These are phyloP conservation scores for Xylaria hypoxylon DNA, from an alignment of 2,329 filamentous ascomycete genomes.

Conservation along the genomic window DNA sequence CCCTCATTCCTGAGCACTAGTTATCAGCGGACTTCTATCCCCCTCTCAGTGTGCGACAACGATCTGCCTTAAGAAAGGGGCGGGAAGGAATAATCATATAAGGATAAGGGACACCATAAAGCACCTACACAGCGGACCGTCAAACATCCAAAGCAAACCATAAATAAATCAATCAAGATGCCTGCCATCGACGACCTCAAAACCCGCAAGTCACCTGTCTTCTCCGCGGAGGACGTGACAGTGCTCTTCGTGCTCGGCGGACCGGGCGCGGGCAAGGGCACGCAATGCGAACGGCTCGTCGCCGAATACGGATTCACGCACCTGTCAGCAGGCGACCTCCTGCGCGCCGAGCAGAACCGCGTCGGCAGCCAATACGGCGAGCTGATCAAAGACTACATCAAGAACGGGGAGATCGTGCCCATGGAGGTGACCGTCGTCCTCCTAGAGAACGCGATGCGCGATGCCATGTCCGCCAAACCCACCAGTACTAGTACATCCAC, in stretches of 20 bases:
- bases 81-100: too few relatives aligned
- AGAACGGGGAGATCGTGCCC: constrained; percentile 94
- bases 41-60: background rate
- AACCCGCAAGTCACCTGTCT: constrained; percentile 69
- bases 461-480: constrained; percentile 61
- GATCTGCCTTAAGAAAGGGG: background rate
- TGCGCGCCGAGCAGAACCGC: constrained; percentile 92
- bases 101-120: too few relatives aligned
- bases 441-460: constrained; percentile 91
- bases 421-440: constrained; percentile 97
- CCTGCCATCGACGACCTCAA: constrained; percentile 53
- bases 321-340: constrained; percentile 90
- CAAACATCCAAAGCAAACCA: background rate
- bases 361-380: constrained; percentile 88
- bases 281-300: constrained; percentile 91
- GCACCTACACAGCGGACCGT: background rate
- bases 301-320: constrained; percentile 91
- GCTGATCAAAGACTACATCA: constrained; percentile 93
- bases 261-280: constrained; percentile 95
- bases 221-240: constrained; percentile 81
- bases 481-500: constrained; percentile 21
- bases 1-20: background rate
- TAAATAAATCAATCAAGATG: constrained; percentile 52
- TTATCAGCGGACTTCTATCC: background rate
- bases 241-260: constrained; percentile 97